A percentile compares a stretch with the other conserved stretches of the same genome.
These are phyloP conservation scores for Daldinia vernicosa DNA, from an alignment of 495 filamentous ascomycete species.

Conservation along the genomic window DNA sequence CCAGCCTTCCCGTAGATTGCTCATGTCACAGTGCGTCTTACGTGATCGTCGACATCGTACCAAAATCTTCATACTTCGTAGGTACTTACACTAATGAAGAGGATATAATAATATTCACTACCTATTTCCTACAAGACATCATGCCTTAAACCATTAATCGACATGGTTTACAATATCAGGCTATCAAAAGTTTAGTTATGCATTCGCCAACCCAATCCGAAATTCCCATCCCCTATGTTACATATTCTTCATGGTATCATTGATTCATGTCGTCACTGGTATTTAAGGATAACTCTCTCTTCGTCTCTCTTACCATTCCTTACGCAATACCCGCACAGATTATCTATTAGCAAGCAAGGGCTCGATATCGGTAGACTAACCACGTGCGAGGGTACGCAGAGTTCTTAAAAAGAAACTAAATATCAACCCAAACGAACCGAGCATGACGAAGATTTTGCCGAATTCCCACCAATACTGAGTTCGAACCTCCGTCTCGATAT, in stretches of 20 bases:
- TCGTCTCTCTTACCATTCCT: background rate
- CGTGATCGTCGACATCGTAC: too few species aligned
- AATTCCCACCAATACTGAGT: conserved; percentile 59
- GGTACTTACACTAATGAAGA: too few species aligned
- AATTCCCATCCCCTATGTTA: conserved; percentile 19
- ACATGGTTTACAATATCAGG: background rate
- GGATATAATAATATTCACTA: too few species aligned
- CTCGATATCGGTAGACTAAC: background rate
- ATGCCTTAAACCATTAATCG: too few species aligned
- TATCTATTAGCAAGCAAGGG: background rate
- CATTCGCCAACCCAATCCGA: background rate
- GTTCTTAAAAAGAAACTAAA: conserved; percentile 45
- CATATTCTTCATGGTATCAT: conserved; percentile 30
- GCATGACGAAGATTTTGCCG: conserved; percentile 58
- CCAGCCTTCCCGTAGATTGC: too few species aligned
- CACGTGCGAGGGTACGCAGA: conserved; percentile 17
- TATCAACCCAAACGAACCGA: conserved; percentile 50
- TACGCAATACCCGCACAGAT: background rate
- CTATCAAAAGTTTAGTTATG: background rate
- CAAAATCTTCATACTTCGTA: too few species aligned
- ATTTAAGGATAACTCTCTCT: conserved; percentile 1
- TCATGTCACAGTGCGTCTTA: too few species aligned
- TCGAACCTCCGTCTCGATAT: conserved; percentile 60
- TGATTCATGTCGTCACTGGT: conserved; percentile 8
- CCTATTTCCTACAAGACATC: too few species aligned